Percentiles rank a stretch among this genome's conserved stretches.
These are phyloP conservation scores for Selenicereus undatus DNA, from an alignment of 148 eudicot species.

Conservation along the genomic window DNA sequence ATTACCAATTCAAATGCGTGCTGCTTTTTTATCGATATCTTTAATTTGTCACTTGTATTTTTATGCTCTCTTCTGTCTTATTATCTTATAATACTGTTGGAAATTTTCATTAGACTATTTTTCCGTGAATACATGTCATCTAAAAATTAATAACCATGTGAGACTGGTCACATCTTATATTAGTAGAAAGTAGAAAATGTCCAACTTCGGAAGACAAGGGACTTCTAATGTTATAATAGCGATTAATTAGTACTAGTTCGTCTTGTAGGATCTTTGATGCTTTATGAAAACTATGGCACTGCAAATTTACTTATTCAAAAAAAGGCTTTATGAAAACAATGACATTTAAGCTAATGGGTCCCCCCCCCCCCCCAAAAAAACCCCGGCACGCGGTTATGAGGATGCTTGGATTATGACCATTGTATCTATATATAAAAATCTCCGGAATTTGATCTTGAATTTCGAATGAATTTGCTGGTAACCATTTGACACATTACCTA, in stretches of 20 bases:
- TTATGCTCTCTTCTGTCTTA: neutral
- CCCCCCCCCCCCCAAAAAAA: too few species aligned
- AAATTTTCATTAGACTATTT: neutral
- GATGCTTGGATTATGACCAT: too few species aligned
- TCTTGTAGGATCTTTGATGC: neutral
- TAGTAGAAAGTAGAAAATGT: conserved; percentile 1
- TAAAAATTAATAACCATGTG: neutral
- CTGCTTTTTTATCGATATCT: neutral
- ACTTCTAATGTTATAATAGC: neutral
- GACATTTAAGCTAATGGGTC: too few species aligned
- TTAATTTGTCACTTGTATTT: neutral
- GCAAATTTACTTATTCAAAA: too few species aligned
- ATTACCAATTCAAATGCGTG: neutral
- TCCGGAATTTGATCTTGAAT: neutral
- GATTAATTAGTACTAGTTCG: neutral
- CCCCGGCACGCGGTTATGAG: too few species aligned
- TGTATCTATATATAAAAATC: too few species aligned
- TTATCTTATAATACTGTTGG: neutral
- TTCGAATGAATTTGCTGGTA: neutral
- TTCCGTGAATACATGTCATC: neutral
- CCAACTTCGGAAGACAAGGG: neutral
- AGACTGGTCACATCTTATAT: neutral
- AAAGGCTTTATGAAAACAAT: too few species aligned
- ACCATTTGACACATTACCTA: neutral
- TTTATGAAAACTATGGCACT: neutral